Evolutionary conservation across 2,329 filamentous ascomycete genomes (phyloP).

Genomic region (Pseudohalonectria lignicola): DNA sequence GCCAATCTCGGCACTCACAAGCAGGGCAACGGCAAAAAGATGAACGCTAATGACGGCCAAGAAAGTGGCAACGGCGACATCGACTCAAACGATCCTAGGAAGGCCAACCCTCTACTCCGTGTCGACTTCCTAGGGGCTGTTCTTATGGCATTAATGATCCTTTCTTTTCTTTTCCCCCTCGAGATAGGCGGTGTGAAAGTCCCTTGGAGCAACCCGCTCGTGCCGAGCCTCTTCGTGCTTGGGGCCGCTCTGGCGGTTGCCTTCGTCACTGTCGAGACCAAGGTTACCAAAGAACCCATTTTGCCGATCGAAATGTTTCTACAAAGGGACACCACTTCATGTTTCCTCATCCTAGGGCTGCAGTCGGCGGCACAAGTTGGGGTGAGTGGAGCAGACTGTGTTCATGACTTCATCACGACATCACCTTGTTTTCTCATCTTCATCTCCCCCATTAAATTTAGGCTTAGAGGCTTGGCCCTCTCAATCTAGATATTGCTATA

Average conservation of each 20-base stretch:
- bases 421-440: slow-evolving; percentile 5
- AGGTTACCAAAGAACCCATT: slow-evolving; percentile 41
- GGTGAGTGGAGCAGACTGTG: slow-evolving; percentile 23
- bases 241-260: slow-evolving; percentile 16
- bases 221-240: slow-evolving; percentile 18
- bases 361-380: slow-evolving; percentile 48
- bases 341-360: slow-evolving; percentile 38
- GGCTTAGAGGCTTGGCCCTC: no score
- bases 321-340: slow-evolving; percentile 38
- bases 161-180: slow-evolving; percentile 25
- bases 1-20: slow-evolving; percentile 7
- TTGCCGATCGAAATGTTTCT: slow-evolving; percentile 44
- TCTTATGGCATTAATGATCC: slow-evolving; percentile 24
- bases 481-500: no score
- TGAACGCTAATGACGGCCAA: no score
- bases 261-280: slow-evolving; percentile 20
- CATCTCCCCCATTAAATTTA: no score
- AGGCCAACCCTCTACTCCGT: slow-evolving; percentile 28
- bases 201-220: slow-evolving; percentile 23
- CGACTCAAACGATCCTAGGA: no score
- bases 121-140: slow-evolving; percentile 49
- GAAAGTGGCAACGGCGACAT: no score
- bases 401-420: neutral
- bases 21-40: slow-evolving; percentile 6
- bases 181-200: slow-evolving; percentile 27